Evolutionary conservation across 2,329 filamentous ascomycete species (phyloP).

Genomic region (Immersiporthe knoxdaviesiana): DNA sequence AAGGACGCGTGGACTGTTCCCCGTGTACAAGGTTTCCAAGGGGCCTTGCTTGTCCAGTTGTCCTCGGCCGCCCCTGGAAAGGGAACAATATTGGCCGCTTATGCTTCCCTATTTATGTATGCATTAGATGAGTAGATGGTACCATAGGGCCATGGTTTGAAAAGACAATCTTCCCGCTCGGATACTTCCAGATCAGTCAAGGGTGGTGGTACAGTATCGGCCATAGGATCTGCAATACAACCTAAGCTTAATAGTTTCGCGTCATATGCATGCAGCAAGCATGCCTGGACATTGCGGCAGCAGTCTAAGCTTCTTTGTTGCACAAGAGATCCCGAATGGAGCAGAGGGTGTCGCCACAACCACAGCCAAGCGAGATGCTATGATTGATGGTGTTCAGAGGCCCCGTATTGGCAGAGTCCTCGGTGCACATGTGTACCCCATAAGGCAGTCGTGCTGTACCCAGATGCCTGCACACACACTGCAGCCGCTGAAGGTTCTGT

Average conservation of each 20-base stretch:
- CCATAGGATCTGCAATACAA: too few relatives aligned
- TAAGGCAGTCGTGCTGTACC: not conserved
- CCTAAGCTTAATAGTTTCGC: not conserved
- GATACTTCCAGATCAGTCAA: not conserved
- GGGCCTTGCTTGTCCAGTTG: not conserved
- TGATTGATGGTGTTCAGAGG: not conserved
- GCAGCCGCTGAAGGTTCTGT: too few relatives aligned
- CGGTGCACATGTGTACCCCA: not conserved
- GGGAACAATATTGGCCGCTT: not conserved
- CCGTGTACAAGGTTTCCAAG: not conserved
- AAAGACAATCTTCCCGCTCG: not conserved
- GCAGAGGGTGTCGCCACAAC: not conserved
- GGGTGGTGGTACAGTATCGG: not conserved
- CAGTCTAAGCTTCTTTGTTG: not conserved
- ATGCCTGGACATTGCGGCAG: not conserved
- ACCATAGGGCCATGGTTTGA: not conserved
- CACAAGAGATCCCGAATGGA: not conserved
- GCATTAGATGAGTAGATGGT: too few relatives aligned
- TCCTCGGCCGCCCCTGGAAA: not conserved
- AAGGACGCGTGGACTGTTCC: slow-evolving; percentile 5
- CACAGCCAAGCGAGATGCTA: not conserved
- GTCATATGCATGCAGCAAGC: not conserved
- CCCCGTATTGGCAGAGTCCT: not conserved
- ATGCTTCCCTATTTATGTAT: not conserved
- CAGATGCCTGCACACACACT: not conserved